Base-by-base conservation (phyloP, 371 early-diverging fungal species). In the Nematocida sp. region DNA sequence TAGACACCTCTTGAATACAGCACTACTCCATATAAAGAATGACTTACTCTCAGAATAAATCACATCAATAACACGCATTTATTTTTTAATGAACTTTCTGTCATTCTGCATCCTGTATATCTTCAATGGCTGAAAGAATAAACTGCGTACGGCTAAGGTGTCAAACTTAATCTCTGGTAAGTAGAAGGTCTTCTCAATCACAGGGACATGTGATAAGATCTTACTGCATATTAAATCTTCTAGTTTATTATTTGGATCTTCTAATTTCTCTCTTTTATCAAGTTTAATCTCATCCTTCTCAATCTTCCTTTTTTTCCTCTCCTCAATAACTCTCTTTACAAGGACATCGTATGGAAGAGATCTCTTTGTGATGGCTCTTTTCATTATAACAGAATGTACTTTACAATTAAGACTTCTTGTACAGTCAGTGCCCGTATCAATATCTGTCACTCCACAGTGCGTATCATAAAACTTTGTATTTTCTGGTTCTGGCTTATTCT, bases 111-210 rank as follows among this genome's bases (percentile, higher is more conserved):
- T 39, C 23, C 80, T 69, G 23, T 71, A 62, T 45, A 70, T 70
- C 47, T 78, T 78, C n/a, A 78, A 45, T 1, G 80, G 80, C 69
- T 78, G 80, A 70, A 78, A 78, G 39, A 78, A 78, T 7, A 78
- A 25, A 23, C 80, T 78, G 47, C 80, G 4, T 11, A 78, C 66
- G 6, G 80, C 80, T 1, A 78, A 39, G 0, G 80, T 78, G 57
- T 78, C 72, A 71, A 78, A 78, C 67, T 78, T 78, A 18, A 78
- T 78, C 27, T 78, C 80, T 2, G 80, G 80, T 15, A 78, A 57
- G 44, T 62, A 78, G 42, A 78, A 78, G 27, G 80, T 56, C 61
- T 70, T 67, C 40, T 78, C 80, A 11, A 78, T 57, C 7, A 78
- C 46, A 4, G 80, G 69, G 13, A 33, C 25, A 40, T 70, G 69